Base-by-base conservation (phyloP, 345 rosid genomes). In the Lepidium africanum region DNA sequence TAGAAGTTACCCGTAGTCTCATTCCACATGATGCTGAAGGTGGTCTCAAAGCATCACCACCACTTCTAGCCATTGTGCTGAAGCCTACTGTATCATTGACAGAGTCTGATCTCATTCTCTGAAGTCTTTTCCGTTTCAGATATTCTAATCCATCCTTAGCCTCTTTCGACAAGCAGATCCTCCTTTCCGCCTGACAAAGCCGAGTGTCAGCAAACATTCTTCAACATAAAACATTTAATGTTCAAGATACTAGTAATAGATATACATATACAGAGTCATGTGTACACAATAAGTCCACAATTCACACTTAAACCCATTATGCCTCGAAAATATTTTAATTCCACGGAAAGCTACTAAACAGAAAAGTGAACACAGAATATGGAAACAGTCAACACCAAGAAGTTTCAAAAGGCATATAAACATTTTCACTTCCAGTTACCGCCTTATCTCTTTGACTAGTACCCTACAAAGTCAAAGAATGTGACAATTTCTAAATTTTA, bases 61-160 rank as follows among this genome's bases (percentile, higher is more conserved):
- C 96, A 59, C 94, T 91, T 80, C 96, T 84, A 76, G 82, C 81
- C 85, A 85, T 75, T 71, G 76, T 71, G 27, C 75, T 81, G 50
- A 76, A 33, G 65, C 82, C 77, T 52, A 65, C 66, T 47, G 85
- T 69, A 77, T 79, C 78, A 69, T 75, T 68, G 48, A 14, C 78
- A 62, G 70, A 14, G 16, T 32, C 88, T 70, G 92, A 51, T 83
- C 83, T 95, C 86, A 83, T 71, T 67, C 79, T 81, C 60, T 84
- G 87, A 77, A 84, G 96, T 83, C 89, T 84, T 77, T 85, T 95
- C 59, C 79, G 89, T 85, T 90, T 95, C 84, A 92, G 81, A 72
- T 60, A 78, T 66, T 95, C 94, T 69, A 88, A 72, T 64, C 92
- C 87, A 80, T 83, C 86, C 67, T 71, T 74, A 42, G 81, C 88